Evolutionary conservation across 2,329 filamentous ascomycete genomes (phyloP).

Genomic region (Colletotrichum sp.): DNA sequence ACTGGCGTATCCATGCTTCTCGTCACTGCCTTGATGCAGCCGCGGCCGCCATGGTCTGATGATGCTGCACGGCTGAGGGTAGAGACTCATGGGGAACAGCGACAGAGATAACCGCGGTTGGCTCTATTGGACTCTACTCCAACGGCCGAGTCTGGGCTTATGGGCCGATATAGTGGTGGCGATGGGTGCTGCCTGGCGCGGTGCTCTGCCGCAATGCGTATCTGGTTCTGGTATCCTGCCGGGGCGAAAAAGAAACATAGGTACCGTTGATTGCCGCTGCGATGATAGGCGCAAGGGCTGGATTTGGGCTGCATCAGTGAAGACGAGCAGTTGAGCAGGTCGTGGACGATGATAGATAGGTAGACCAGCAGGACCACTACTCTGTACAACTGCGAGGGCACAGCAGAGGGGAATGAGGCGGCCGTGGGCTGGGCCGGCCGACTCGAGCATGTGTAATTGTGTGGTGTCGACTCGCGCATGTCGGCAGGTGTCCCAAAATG

Average conservation of each 20-base stretch:
- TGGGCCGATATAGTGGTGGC: not conserved
- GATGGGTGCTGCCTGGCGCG: not conserved
- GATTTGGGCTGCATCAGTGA: not conserved
- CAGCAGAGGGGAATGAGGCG: not conserved
- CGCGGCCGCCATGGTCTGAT: not conserved
- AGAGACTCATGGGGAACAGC: not conserved
- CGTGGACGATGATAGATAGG: not conserved
- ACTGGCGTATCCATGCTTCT: not conserved
- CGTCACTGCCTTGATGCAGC: not conserved
- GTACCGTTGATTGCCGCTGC: not conserved
- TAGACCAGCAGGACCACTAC: not conserved
- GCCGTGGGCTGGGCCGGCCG: not conserved
- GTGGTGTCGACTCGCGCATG: not conserved
- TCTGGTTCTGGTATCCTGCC: not conserved
- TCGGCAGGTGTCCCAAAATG: slow-evolving; percentile 6
- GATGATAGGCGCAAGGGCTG: not conserved
- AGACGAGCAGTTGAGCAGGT: not conserved
- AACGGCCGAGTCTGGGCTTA: not conserved
- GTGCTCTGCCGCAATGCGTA: not conserved
- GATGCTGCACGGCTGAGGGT: not conserved
- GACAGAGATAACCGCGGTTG: slow-evolving; percentile 1
- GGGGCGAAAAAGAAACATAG: not conserved
- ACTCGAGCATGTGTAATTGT: slow-evolving; percentile 9
- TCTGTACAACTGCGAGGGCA: not conserved
- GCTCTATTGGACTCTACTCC: not conserved